Evolutionary conservation across 177 flowering plant species (phyloP).

Genomic region (Vitis hybrid): DNA sequence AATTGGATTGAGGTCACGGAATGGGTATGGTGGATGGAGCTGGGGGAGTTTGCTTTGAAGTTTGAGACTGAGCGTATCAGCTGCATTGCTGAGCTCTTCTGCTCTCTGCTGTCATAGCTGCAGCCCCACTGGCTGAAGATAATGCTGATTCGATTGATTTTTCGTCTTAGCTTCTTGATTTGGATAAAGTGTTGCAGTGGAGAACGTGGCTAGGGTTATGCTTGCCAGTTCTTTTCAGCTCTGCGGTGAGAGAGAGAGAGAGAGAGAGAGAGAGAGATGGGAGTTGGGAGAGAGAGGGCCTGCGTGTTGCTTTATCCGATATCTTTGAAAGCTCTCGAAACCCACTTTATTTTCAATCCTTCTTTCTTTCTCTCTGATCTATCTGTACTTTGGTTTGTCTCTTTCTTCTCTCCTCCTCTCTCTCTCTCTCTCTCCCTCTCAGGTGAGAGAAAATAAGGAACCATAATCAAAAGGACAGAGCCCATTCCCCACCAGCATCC

Average conservation of each 20-base stretch:
- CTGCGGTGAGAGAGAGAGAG: neutral
- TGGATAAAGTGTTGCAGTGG: slow-evolving; percentile 23
- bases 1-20: neutral
- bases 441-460: neutral
- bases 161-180: slow-evolving; percentile 6
- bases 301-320: slow-evolving; percentile 3
- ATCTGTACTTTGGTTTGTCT: slow-evolving; percentile 30
- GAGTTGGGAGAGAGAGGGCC: slow-evolving; percentile 1
- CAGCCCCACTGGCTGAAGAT: slow-evolving; percentile 8
- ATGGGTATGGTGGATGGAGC: too few species aligned
- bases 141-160: slow-evolving; percentile 15
- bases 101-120: neutral
- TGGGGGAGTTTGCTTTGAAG: slow-evolving; percentile 14
- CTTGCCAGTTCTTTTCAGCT: slow-evolving; percentile 20
- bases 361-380: slow-evolving; percentile 6
- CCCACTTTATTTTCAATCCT: slow-evolving; percentile 4
- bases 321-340: slow-evolving; percentile 9
- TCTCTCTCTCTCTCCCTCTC: neutral
- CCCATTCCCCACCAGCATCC: too few species aligned
- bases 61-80: slow-evolving; percentile 7
- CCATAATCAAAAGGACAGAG: neutral
- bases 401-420: neutral
- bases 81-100: neutral
- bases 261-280: neutral
- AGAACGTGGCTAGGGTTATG: slow-evolving; percentile 30